Evolutionary conservation across 805 yeast genomes (phyloP).

Genomic region (Candida ficus): DNA sequence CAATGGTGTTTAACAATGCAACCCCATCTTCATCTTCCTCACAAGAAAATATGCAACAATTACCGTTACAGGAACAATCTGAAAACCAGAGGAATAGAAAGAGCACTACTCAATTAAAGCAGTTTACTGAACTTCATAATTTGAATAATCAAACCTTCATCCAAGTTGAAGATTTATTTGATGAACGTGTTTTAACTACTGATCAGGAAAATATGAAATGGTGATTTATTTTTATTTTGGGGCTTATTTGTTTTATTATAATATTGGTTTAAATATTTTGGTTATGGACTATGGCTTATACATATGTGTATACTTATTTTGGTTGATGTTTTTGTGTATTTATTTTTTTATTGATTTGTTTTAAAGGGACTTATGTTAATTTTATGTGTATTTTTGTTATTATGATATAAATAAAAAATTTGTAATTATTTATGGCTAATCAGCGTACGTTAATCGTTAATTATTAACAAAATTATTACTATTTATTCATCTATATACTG

Average conservation of each 20-base stretch:
- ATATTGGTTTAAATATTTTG: not conserved
- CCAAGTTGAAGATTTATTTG: constrained; percentile 10
- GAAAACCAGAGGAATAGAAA: not conserved
- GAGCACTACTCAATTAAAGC: not conserved
- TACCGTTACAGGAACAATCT: constrained; percentile 1
- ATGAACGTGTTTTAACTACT: constrained; percentile 3
- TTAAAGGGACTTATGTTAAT: not conserved
- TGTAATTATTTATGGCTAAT: too few relatives aligned
- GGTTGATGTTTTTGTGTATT: too few relatives aligned
- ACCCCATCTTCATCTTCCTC: not conserved
- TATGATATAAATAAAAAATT: not conserved
- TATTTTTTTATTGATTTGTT: not conserved
- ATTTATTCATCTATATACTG: too few relatives aligned
- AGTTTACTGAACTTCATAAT: not conserved
- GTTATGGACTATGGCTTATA: not conserved
- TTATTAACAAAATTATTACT: too few relatives aligned
- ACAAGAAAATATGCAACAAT: not conserved
- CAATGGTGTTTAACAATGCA: not conserved
- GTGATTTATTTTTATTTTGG: not conserved
- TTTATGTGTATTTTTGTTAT: not conserved
- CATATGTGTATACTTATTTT: not conserved
- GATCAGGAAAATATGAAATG: constrained; percentile 10
- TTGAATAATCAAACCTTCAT: not conserved
- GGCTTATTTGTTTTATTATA: not conserved
- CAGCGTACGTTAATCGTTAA: too few relatives aligned